Base-by-base conservation (phyloP, 1,284 basidiomycete genomes). In the Leccinum solheimii region DNA sequence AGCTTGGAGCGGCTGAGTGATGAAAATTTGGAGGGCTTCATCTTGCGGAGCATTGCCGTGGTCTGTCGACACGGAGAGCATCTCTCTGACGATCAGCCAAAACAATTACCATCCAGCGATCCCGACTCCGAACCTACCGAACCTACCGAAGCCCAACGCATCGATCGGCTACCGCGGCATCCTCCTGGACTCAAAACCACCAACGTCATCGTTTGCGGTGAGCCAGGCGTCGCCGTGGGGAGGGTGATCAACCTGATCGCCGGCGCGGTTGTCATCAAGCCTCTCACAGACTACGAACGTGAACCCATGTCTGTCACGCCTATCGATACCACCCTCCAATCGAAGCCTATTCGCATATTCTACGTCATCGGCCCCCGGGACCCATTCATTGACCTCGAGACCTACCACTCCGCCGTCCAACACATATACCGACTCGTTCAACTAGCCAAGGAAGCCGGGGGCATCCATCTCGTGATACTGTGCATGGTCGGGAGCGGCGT, bases 131-230 rank as follows among this genome's bases (percentile, higher is more conserved):
- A 62, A 21, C 58, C 9, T 2, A 57, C 57, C 32, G 58, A 61
- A 21, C 60, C 9, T 2, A 58, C 57, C 27, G 68, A 72, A 45
- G 57, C 58, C 8, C 56, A 72, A 0, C 68, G 69, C 21, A 60
- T 71, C 34, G 63, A 59, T 7, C 45, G 34, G 19, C 58, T 72
- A 9, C 68, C 64, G 7, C 62, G 49, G 16, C 71, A 70, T 43
- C 69, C 67, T 11, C 71, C 62, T 1, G 64, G 68, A 0, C 34
- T 52, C 11, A 69, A 69, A 53, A 73, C 70, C 1, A 69, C 52
- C 55, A 72, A 75, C 51, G 57, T 72, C 21, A 54, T 75, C 45
- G 54, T 75, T 32, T 74, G 72, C 21, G 71, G 73, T 14, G 71
- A 73, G 43, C 71, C 69, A 19, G 70, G 70, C 11, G 66, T 62